phyloP scores from a whole-genome alignment of 495 filamentous ascomycete genomes.

The Talaromyces ruber region DNA sequence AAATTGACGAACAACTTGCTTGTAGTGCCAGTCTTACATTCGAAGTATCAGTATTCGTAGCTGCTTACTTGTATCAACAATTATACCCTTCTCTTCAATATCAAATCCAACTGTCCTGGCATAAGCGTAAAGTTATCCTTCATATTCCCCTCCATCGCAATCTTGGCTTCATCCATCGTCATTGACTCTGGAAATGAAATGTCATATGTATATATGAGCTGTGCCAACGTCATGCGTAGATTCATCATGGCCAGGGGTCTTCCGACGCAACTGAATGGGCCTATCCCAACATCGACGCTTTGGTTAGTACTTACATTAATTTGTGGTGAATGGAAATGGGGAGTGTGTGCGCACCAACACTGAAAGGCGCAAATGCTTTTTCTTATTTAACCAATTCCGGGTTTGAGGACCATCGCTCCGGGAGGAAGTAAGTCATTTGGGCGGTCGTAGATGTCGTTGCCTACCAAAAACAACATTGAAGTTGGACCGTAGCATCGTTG shows the following conservation, averaged over 20 bases:
- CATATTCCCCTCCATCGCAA: background rate
- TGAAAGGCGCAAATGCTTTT: constrained; percentile 6
- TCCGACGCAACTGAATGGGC: constrained; percentile 17
- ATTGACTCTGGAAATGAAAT: constrained; percentile 14
- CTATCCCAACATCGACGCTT: background rate
- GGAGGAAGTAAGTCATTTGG: constrained; percentile 41
- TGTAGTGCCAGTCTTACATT: background rate
- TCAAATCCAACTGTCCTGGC: background rate
- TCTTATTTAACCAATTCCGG: constrained; percentile 16
- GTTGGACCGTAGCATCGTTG: too few relatives aligned
- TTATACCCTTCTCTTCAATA: background rate
- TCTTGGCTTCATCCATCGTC: background rate
- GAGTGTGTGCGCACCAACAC: background rate
- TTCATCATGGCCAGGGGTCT: constrained; percentile 16
- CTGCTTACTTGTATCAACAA: background rate
- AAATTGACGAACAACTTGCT: background rate
- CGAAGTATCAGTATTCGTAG: background rate
- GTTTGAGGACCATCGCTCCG: constrained; percentile 41
- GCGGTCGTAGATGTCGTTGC: constrained; percentile 11
- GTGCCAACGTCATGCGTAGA: constrained; percentile 13
- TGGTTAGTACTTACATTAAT: background rate
- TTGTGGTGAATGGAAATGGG: background rate
- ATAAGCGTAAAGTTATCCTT: background rate
- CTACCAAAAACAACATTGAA: background rate
- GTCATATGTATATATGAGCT: constrained; percentile 8